A percentile compares a stretch with the other conserved stretches of the same genome.
Conservation (phyloP, 2,329 filamentous ascomycete genomes). For the Epichloe gansuensis region DNA sequence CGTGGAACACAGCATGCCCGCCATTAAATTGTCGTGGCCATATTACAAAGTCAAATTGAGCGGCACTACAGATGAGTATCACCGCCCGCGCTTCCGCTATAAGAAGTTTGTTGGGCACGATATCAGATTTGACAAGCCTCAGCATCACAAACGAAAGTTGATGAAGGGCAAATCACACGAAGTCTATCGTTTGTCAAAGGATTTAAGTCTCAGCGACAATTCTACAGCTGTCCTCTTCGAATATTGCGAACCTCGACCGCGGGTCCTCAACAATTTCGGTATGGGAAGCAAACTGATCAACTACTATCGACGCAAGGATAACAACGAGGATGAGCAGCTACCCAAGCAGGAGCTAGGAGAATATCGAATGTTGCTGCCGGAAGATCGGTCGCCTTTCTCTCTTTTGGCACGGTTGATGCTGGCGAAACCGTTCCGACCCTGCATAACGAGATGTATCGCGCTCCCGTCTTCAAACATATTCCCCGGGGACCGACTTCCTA, state of each 20-base stretch:
- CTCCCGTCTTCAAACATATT: conserved; percentile 82
- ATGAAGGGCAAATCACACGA: conserved; percentile 70
- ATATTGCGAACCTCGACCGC: conserved; percentile 89
- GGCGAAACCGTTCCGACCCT: conserved; percentile 84
- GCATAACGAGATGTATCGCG: conserved; percentile 90
- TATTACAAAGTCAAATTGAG: conserved; percentile 85
- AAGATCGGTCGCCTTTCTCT: conserved; percentile 92
- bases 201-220: conserved; percentile 80
- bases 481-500: conserved; percentile 73
- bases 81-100: conserved; percentile 68
- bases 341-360: conserved; percentile 82
- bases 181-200: conserved; percentile 67
- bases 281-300: conserved; percentile 97
- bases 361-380: conserved; percentile 73
- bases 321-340: conserved; percentile 58
- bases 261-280: conserved; percentile 87
- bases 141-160: conserved; percentile 66
- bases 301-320: conserved; percentile 78
- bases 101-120: conserved; percentile 53
- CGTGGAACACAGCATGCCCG: conserved; percentile 91
- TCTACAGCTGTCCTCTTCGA: conserved; percentile 80
- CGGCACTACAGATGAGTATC: conserved; percentile 66
- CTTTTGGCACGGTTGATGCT: conserved; percentile 82
- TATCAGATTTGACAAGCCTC: conserved; percentile 61
- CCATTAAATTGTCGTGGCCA: conserved; percentile 82